Conservation (phyloP, 192 early-diverging fungal genomes). For the Coemansia pectinata region DNA sequence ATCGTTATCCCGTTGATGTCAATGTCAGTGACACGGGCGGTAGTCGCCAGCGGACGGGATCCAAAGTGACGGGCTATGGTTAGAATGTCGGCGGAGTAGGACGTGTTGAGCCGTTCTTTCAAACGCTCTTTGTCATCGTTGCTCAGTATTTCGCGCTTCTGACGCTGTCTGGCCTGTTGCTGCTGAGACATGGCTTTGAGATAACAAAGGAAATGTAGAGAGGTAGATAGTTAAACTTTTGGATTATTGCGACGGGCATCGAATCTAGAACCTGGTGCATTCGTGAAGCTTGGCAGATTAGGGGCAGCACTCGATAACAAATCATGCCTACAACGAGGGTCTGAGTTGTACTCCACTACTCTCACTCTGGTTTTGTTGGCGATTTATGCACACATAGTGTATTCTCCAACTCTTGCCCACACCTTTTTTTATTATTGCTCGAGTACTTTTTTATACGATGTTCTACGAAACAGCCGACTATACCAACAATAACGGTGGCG, state of each 20-base stretch:
- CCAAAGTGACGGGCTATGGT: slow-evolving; percentile 40
- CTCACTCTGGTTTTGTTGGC: too few species aligned
- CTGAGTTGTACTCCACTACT: too few species aligned
- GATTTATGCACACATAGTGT: too few species aligned
- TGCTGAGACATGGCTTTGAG: neutral
- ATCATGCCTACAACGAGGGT: too few species aligned
- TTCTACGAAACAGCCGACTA: too few species aligned
- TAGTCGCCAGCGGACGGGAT: slow-evolving; percentile 7
- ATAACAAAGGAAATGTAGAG: neutral
- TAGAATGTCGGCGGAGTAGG: slow-evolving; percentile 21
- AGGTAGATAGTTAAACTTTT: too few species aligned
- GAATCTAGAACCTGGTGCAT: neutral
- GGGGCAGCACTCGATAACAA: too few species aligned
- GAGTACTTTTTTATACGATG: too few species aligned
- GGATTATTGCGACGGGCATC: neutral
- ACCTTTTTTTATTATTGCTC: too few species aligned
- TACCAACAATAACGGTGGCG: neutral
- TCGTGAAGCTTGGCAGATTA: neutral
- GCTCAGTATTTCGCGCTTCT: neutral
- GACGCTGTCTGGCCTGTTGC: slow-evolving; percentile 13
- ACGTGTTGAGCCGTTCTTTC: slow-evolving; percentile 19
- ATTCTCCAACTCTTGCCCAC: too few species aligned
- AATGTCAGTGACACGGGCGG: slow-evolving; percentile 21
- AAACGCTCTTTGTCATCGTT: slow-evolving; percentile 20
- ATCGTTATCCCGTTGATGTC: slow-evolving; percentile 29